Evolutionary conservation across 73 alveolate genomes (phyloP).

Genomic region (Blepharisma japonicum): DNA sequence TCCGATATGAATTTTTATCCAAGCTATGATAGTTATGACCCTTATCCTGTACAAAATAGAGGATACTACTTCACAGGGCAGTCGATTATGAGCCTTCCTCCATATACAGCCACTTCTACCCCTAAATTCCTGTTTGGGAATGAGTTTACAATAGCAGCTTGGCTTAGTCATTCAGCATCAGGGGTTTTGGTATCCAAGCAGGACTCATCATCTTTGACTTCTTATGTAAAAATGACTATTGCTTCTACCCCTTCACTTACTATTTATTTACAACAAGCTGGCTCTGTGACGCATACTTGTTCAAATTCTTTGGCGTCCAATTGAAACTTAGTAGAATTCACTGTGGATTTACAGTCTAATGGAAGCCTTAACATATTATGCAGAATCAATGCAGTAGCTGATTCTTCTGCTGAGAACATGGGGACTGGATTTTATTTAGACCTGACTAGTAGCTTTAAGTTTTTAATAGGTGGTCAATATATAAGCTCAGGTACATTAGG

Average conservation of each 20-base stretch:
- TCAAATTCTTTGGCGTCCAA: not conserved
- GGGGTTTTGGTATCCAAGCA: constrained; percentile 5
- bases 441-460: not conserved
- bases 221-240: not conserved
- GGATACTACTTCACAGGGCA: constrained; percentile 1
- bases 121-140: not conserved
- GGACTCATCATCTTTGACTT: not conserved
- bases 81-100: not conserved
- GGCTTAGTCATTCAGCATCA: not conserved
- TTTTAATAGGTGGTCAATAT: not conserved
- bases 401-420: not conserved
- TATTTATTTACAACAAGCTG: not conserved
- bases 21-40: not conserved
- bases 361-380: not conserved
- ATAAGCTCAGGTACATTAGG: not conserved
- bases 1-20: not conserved
- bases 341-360: not conserved
- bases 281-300: not conserved
- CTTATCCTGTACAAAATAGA: constrained; percentile 13
- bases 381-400: not conserved
- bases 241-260: not conserved
- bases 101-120: not conserved
- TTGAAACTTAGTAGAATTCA: not conserved
- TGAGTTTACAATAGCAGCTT: not conserved
- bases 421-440: constrained; percentile 12